Evolutionary conservation across 495 filamentous ascomycete species (phyloP).

Genomic region (Aspergillus hancockii): DNA sequence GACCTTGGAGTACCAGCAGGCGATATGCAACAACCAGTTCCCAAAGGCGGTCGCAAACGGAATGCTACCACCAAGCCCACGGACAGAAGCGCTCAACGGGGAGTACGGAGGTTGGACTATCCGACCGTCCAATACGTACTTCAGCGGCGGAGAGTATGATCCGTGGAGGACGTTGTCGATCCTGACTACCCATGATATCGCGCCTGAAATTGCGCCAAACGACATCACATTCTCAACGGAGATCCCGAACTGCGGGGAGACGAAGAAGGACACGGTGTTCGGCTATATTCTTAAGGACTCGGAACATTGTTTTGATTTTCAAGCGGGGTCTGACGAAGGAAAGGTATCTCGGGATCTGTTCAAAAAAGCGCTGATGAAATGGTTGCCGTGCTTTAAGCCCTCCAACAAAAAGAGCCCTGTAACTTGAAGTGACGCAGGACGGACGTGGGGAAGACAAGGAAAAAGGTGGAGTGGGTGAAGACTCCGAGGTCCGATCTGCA

Average conservation of each 20-base stretch:
- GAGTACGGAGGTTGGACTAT: slow-evolving; percentile 57
- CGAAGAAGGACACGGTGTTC: slow-evolving; percentile 42
- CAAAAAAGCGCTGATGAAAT: slow-evolving; percentile 42
- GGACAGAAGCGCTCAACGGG: slow-evolving; percentile 38
- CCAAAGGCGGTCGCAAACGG: slow-evolving; percentile 46
- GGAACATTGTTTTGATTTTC: slow-evolving; percentile 57
- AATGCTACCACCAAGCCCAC: slow-evolving; percentile 44
- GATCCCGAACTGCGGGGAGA: slow-evolving; percentile 51
- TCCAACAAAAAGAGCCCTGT: neutral
- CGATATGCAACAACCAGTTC: slow-evolving; percentile 55
- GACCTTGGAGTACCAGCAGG: slow-evolving; percentile 50
- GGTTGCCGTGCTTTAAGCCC: slow-evolving; percentile 46
- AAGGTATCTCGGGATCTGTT: slow-evolving; percentile 38
- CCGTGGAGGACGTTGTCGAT: slow-evolving; percentile 58
- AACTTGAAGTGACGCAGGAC: too few species aligned
- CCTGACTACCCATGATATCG: slow-evolving; percentile 44
- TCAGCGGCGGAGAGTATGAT: slow-evolving; percentile 57
- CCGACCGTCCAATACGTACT: slow-evolving; percentile 59
- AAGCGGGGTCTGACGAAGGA: slow-evolving; percentile 27
- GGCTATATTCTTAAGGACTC: slow-evolving; percentile 50
- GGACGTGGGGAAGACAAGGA: neutral
- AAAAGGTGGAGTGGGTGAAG: neutral
- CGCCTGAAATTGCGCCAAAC: slow-evolving; percentile 44
- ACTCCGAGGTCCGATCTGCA: neutral
- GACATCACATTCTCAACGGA: slow-evolving; percentile 35